Evolutionary conservation across 768 basidiomycete species (phyloP).

Genomic region (Lactarius pseudohatsudake): DNA sequence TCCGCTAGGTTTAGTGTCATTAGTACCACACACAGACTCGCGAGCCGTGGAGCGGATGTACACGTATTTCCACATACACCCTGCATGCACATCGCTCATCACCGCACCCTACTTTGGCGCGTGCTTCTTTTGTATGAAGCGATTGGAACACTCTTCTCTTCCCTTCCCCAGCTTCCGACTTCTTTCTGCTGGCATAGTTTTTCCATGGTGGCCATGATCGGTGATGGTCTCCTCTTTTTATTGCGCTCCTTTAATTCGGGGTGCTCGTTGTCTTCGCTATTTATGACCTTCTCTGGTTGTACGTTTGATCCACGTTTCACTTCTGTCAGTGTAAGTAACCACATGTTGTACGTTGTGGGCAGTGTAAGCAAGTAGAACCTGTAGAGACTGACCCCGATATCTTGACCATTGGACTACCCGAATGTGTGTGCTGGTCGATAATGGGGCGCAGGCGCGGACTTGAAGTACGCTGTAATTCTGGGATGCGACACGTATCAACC

Average conservation of each 20-base stretch:
- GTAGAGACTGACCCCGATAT: background rate
- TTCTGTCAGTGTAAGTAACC: background rate
- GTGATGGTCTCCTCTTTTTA: background rate
- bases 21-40: background rate
- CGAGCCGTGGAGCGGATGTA: background rate
- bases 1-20: background rate
- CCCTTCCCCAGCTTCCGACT: slow-evolving; percentile 4
- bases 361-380: background rate
- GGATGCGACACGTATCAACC: background rate
- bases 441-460: background rate
- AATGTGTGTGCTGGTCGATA: background rate
- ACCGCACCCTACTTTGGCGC: background rate
- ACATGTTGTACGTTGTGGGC: background rate
- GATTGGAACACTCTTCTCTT: background rate
- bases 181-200: slow-evolving; percentile 5
- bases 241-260: slow-evolving; percentile 13
- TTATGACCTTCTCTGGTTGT: slow-evolving; percentile 11
- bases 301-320: background rate
- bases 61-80: background rate
- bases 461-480: background rate
- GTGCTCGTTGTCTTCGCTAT: slow-evolving; percentile 5
- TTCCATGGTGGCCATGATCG: background rate
- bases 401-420: background rate
- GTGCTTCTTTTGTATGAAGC: slow-evolving; percentile 1
- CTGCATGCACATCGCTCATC: background rate